Conservation (phyloP, 306 rosid species). For the Oemleria cerasiformis region DNA sequence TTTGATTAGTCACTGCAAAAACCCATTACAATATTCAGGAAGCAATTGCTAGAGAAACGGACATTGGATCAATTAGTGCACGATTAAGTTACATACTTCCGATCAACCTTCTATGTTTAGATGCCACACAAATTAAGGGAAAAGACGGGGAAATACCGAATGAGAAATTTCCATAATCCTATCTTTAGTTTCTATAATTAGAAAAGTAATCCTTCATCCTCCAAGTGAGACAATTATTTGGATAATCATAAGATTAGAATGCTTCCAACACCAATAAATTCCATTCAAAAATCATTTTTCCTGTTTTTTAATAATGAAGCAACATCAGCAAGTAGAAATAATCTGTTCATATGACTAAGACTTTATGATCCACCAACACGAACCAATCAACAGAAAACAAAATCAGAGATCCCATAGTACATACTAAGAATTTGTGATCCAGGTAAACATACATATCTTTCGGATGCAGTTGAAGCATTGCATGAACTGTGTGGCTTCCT, state of each 20-base stretch:
- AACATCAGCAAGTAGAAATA: neutral
- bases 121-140: neutral
- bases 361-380: neutral
- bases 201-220: neutral
- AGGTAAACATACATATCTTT: slow-evolving; percentile 33
- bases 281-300: neutral
- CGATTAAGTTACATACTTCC: neutral
- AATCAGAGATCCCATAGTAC: neutral
- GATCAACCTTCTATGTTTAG: neutral
- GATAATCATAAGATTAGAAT: neutral
- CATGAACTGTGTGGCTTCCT: slow-evolving; percentile 31
- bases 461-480: slow-evolving; percentile 37
- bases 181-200: neutral
- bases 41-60: neutral
- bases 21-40: neutral
- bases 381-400: neutral
- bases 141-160: neutral
- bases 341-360: neutral
- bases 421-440: slow-evolving; percentile 4
- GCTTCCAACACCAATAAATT: neutral
- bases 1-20: neutral
- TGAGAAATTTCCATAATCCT: neutral
- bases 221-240: neutral
- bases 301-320: neutral
- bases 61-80: neutral